Conservation (phyloP, 495 filamentous ascomycete genomes). For the Thozetella sp. region DNA sequence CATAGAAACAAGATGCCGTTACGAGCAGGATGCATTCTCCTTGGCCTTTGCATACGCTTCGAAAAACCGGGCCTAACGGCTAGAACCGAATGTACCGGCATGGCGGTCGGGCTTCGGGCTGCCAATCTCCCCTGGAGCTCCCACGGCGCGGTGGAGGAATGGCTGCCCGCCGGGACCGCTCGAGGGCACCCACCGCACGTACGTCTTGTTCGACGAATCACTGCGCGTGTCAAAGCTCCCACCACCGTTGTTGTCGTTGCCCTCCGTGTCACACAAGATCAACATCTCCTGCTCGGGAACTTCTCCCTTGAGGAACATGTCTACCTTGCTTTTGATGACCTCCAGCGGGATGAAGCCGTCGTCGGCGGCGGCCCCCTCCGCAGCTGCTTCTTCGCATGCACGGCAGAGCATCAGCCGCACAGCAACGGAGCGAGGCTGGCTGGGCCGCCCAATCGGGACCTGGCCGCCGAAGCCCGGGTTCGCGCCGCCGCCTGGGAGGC, state of each 20-base stretch:
- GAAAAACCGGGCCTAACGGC: constrained; percentile 11
- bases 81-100: constrained; percentile 6
- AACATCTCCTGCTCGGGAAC: constrained; percentile 74
- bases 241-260: constrained; percentile 84
- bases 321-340: constrained; percentile 66
- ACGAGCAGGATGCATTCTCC: not conserved
- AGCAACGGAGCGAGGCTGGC: constrained; percentile 40
- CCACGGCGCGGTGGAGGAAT: constrained; percentile 34
- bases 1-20: not conserved
- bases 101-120: constrained; percentile 34
- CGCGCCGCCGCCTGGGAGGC: constrained; percentile 16
- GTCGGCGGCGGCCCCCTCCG: constrained; percentile 26
- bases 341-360: constrained; percentile 70
- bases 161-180: constrained; percentile 23
- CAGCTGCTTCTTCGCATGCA: constrained; percentile 46
- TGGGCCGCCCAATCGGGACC: constrained; percentile 24
- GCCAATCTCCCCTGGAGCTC: constrained; percentile 57
- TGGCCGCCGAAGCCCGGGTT: constrained; percentile 27
- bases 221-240: constrained; percentile 73
- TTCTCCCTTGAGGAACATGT: constrained; percentile 60
- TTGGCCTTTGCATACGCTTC: constrained; percentile 1
- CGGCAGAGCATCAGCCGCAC: constrained; percentile 52
- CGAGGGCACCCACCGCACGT: constrained; percentile 67
- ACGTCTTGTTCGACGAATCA: constrained; percentile 35
- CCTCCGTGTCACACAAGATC: constrained; percentile 91